Percentiles rank a stretch among this genome's conserved stretches.
These are phyloP conservation scores for Scedosporium apiospermum DNA, from an alignment of 2,329 filamentous ascomycete genomes.

Conservation along the genomic window DNA sequence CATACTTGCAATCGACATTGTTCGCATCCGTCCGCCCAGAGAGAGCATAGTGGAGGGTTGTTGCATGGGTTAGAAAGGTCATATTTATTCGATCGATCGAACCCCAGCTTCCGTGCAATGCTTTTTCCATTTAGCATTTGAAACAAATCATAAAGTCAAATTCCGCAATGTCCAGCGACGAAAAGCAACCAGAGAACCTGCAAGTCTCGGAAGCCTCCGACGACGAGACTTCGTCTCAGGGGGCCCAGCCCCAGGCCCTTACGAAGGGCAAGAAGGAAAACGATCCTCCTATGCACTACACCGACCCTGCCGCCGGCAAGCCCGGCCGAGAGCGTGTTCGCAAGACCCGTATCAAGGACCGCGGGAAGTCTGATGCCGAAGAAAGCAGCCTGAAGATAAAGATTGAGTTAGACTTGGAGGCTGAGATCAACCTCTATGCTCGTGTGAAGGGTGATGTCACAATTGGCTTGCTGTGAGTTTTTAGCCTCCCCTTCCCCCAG, in stretches of 20 bases:
- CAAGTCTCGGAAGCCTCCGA: neutral
- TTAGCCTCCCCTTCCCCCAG: neutral
- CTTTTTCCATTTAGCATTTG: too few relatives aligned
- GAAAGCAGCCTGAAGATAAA: conserved; percentile 36
- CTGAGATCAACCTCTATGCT: conserved; percentile 52
- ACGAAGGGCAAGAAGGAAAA: neutral
- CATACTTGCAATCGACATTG: too few relatives aligned
- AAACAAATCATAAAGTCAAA: too few relatives aligned
- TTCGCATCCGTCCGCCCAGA: too few relatives aligned
- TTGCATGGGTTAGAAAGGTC: too few relatives aligned
- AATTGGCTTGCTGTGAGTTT: conserved; percentile 43
- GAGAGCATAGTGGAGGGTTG: too few relatives aligned
- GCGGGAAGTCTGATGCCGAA: conserved; percentile 2
- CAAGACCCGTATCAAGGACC: conserved; percentile 6
- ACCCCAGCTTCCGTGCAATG: too few relatives aligned
- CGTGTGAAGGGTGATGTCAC: conserved; percentile 51
- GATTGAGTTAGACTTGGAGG: conserved; percentile 55
- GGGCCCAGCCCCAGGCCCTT: neutral
- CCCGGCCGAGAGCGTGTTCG: neutral
- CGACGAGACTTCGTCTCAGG: neutral
- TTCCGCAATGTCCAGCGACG: neutral
- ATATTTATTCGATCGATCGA: too few relatives aligned
- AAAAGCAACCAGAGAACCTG: neutral
- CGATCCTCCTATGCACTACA: conserved; percentile 67
- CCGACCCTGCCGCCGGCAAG: conserved; percentile 78